Percentiles rank a stretch among this genome's conserved stretches.
phyloP scores from a whole-genome alignment of 2,329 filamentous ascomycete species.

The Fusarium odoratissimum region DNA sequence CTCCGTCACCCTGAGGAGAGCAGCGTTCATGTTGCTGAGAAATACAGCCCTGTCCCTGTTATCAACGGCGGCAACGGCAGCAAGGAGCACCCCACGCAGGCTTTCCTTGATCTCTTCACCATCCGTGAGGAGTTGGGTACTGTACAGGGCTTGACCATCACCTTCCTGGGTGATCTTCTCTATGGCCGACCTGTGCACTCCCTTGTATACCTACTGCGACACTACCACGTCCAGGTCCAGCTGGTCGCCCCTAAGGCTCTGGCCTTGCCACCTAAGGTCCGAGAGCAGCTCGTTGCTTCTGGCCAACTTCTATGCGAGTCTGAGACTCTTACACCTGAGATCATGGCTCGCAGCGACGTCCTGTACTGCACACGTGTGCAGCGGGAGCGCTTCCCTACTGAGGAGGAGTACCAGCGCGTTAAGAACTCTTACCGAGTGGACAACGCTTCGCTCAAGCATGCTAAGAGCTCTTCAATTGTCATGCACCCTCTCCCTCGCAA shows the following conservation, averaged over 20 bases:
- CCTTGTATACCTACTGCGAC: conserved; percentile 89
- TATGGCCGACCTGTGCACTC: conserved; percentile 97
- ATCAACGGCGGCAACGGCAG: conserved; percentile 98
- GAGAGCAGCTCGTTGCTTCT: conserved; percentile 75
- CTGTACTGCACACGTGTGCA: conserved; percentile 98
- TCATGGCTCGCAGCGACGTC: conserved; percentile 87
- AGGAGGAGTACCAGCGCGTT: conserved; percentile 83
- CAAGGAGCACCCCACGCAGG: conserved; percentile 96
- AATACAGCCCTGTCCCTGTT: conserved; percentile 89
- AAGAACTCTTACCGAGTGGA: conserved; percentile 92
- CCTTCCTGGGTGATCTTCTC: conserved; percentile 91
- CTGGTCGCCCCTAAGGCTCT: conserved; percentile 87
- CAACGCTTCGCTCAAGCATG: conserved; percentile 88
- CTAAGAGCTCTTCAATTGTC: conserved; percentile 93
- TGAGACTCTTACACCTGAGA: conserved; percentile 84
- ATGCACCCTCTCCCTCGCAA: conserved; percentile 97
- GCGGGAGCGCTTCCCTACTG: conserved; percentile 91
- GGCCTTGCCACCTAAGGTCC: conserved; percentile 79
- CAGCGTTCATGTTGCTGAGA: conserved; percentile 84
- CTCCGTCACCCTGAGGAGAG: conserved; percentile 89
- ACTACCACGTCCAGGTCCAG: conserved; percentile 95
- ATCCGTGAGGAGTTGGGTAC: conserved; percentile 98
- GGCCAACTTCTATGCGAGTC: conserved; percentile 83
- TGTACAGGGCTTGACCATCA: conserved; percentile 94
- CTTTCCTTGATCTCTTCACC: conserved; percentile 97